Percentiles rank a stretch among this genome's conserved stretches.
These are phyloP conservation scores for Clonostachys rhizophaga DNA, from an alignment of 2,329 filamentous ascomycete species.

Conservation along the genomic window DNA sequence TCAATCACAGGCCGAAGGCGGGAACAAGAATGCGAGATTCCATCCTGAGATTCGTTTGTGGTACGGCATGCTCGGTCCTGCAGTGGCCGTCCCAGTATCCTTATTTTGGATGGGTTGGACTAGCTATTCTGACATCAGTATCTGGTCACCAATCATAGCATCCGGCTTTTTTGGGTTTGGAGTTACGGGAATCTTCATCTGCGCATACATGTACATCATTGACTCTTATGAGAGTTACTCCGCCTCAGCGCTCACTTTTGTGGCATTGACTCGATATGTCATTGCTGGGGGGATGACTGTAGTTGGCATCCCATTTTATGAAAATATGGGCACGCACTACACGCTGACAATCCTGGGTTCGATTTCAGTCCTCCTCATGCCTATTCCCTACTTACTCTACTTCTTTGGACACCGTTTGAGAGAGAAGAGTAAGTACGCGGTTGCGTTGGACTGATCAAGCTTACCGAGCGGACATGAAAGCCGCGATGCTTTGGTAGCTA, in stretches of 20 bases:
- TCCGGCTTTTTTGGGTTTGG: slow-evolving; percentile 36
- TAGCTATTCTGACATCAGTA: slow-evolving; percentile 28
- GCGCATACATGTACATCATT: slow-evolving; percentile 27
- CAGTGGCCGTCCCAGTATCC: slow-evolving; percentile 32
- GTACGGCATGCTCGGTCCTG: slow-evolving; percentile 35
- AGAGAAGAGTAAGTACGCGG: slow-evolving; percentile 1
- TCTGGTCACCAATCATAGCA: slow-evolving; percentile 38
- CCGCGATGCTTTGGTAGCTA: too few species aligned
- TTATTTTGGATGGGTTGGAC: slow-evolving; percentile 49
- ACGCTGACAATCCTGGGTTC: slow-evolving; percentile 23
- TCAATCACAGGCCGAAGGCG: slow-evolving; percentile 1
- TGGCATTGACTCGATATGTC: slow-evolving; percentile 20
- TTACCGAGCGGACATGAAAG: too few species aligned
- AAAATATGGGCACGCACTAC: slow-evolving; percentile 22
- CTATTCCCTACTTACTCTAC: slow-evolving; percentile 20
- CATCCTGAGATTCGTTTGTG: slow-evolving; percentile 32
- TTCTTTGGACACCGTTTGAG: slow-evolving; percentile 8
- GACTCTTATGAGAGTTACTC: slow-evolving; percentile 25
- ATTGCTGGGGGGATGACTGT: slow-evolving; percentile 25
- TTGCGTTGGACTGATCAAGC: neutral
- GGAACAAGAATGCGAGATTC: slow-evolving; percentile 5
- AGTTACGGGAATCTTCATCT: slow-evolving; percentile 32
- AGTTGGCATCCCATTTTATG: slow-evolving; percentile 23
- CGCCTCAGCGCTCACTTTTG: slow-evolving; percentile 22
- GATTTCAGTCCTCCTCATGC: slow-evolving; percentile 15